Conservation (phyloP, 1,284 basidiomycete species). For the Pseudozyma flocculosa region DNA sequence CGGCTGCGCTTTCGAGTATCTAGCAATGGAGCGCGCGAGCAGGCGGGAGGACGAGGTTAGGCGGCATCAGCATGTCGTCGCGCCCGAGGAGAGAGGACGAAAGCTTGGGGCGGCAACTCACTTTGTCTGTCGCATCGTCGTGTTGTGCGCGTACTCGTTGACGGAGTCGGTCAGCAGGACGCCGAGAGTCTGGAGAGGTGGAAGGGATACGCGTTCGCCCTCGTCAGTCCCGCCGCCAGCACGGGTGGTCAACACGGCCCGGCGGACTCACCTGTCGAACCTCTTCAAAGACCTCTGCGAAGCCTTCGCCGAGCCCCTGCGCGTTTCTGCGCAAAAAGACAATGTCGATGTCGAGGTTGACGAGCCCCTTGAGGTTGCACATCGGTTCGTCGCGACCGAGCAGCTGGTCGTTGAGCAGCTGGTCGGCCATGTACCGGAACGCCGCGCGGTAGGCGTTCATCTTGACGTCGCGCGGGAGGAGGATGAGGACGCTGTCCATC, state of each 20-base stretch:
- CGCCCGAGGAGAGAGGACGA: too few species aligned
- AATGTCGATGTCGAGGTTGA: slow-evolving; percentile 27
- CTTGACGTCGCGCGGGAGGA: slow-evolving; percentile 73
- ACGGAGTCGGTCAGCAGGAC: slow-evolving; percentile 73
- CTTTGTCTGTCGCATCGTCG: slow-evolving; percentile 4
- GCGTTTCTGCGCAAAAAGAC: slow-evolving; percentile 34
- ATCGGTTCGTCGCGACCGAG: slow-evolving; percentile 14
- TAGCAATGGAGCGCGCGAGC: background rate
- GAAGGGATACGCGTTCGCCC: slow-evolving; percentile 4
- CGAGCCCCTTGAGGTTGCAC: slow-evolving; percentile 12
- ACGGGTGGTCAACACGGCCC: too few species aligned
- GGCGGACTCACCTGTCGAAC: slow-evolving; percentile 9
- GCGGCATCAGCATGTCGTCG: too few species aligned
- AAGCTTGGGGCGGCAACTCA: background rate
- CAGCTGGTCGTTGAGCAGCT: slow-evolving; percentile 70
- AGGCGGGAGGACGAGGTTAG: too few species aligned
- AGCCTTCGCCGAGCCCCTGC: slow-evolving; percentile 4
- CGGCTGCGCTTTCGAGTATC: slow-evolving; percentile 25
- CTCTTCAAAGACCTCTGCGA: slow-evolving; percentile 6
- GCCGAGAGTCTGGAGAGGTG: slow-evolving; percentile 68
- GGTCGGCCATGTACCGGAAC: slow-evolving; percentile 78
- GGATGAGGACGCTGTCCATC: slow-evolving; percentile 86
- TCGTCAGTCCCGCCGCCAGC: slow-evolving; percentile 5
- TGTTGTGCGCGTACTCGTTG: slow-evolving; percentile 70
- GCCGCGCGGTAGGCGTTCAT: slow-evolving; percentile 84